A percentile compares a stretch with the other conserved stretches of the same genome.
Evolutionary conservation across 2,329 filamentous ascomycete genomes (phyloP).

Genomic region (Neonectria faginata): DNA sequence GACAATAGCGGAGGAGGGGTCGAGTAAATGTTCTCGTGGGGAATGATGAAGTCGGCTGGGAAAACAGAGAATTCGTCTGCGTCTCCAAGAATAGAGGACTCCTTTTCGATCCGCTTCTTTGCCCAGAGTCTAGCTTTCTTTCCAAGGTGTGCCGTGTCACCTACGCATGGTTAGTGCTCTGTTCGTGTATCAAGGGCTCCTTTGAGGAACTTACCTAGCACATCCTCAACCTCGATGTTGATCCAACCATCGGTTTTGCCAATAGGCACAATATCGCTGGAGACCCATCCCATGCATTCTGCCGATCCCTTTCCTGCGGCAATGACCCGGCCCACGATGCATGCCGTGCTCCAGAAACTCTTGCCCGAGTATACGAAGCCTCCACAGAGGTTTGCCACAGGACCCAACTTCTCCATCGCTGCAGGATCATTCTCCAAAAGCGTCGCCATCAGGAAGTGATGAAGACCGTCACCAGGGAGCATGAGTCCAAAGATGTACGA

Average conservation of each 20-base stretch:
- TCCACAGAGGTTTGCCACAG: slow-evolving; percentile 71
- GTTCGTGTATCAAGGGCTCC: background rate
- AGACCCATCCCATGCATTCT: slow-evolving; percentile 78
- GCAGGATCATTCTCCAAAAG: slow-evolving; percentile 73
- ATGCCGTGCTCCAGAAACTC: slow-evolving; percentile 77
- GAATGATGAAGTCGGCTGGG: slow-evolving; percentile 72
- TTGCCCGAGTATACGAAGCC: slow-evolving; percentile 73
- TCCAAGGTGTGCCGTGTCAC: slow-evolving; percentile 62
- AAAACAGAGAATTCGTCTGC: slow-evolving; percentile 65
- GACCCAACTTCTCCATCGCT: slow-evolving; percentile 68
- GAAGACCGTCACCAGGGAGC: slow-evolving; percentile 71
- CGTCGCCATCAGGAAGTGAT: slow-evolving; percentile 74
- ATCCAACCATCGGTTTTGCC: slow-evolving; percentile 68
- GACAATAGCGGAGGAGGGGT: slow-evolving; percentile 60
- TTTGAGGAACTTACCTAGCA: slow-evolving; percentile 57
- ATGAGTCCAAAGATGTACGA: slow-evolving; percentile 75
- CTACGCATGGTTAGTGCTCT: slow-evolving; percentile 49
- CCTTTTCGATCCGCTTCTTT: slow-evolving; percentile 68
- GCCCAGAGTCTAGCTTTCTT: slow-evolving; percentile 71
- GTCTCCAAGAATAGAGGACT: slow-evolving; percentile 71
- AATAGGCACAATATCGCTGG: slow-evolving; percentile 67
- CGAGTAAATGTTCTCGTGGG: slow-evolving; percentile 66
- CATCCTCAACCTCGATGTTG: slow-evolving; percentile 66
- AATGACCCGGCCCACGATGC: slow-evolving; percentile 73
- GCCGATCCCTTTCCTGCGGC: slow-evolving; percentile 71